Evolutionary conservation across 2,329 filamentous ascomycete genomes (phyloP).

Genomic region (Fusarium denticulatum): DNA sequence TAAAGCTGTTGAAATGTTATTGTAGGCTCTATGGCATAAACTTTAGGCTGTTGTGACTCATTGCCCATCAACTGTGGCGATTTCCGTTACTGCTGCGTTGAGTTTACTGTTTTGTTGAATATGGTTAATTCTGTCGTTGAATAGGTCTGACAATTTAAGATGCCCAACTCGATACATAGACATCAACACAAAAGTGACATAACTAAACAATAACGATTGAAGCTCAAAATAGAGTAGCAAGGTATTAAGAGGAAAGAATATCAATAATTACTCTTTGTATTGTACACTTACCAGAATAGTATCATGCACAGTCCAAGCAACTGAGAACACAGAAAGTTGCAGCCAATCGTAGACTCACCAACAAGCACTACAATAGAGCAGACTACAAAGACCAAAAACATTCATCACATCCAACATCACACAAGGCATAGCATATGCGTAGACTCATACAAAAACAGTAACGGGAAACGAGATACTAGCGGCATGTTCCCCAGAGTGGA

Average conservation of each 20-base stretch:
- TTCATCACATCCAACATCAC: background rate
- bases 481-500: slow-evolving; percentile 21
- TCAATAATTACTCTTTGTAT: too few relatives aligned
- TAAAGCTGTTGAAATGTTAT: background rate
- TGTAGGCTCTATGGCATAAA: background rate
- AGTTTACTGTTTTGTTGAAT: background rate
- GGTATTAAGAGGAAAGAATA: background rate
- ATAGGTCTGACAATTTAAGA: too few relatives aligned
- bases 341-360: background rate
- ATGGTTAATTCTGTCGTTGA: background rate
- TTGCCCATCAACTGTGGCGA: background rate
- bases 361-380: background rate
- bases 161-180: background rate
- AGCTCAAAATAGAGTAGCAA: too few relatives aligned
- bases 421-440: background rate
- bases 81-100: too few relatives aligned
- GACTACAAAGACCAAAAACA: background rate
- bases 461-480: background rate
- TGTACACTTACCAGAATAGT: background rate
- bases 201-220: background rate
- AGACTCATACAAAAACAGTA: background rate
- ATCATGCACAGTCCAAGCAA: background rate
- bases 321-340: background rate
- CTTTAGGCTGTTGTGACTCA: background rate
- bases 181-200: background rate